A percentile compares a stretch with the other conserved stretches of the same genome.
phyloP scores from a whole-genome alignment of 768 basidiomycete species.

The Brasilioporus rufonigricans region DNA sequence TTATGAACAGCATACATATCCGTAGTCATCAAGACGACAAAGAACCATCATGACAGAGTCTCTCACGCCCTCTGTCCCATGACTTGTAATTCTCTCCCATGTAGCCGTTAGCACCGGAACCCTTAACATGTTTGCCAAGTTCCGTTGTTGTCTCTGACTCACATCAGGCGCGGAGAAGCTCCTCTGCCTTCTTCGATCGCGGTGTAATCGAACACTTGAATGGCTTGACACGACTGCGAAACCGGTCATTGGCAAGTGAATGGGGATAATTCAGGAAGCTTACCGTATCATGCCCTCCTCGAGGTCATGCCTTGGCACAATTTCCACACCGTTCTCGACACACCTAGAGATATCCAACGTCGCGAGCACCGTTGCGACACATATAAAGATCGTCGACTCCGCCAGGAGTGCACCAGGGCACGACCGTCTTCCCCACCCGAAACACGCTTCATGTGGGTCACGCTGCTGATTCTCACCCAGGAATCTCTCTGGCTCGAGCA shows the following conservation, averaged over 20 bases:
- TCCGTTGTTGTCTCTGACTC: no score
- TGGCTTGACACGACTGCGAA: not conserved
- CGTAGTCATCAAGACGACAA: no score
- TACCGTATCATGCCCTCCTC: not conserved
- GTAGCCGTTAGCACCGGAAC: no score
- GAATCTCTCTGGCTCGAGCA: constrained; percentile 9
- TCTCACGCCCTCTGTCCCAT: no score
- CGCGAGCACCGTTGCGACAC: constrained; percentile 2
- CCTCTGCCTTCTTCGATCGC: not conserved
- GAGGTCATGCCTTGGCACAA: not conserved
- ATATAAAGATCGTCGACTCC: constrained; percentile 7
- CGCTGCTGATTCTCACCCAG: constrained; percentile 1
- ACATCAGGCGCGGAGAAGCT: not conserved
- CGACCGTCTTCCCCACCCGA: constrained; percentile 13
- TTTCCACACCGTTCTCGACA: not conserved
- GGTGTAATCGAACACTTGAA: not conserved
- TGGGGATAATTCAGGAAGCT: not conserved
- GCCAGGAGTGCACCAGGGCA: constrained; percentile 8
- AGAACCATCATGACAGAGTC: no score
- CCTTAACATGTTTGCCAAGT: no score
- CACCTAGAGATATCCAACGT: constrained; percentile 6
- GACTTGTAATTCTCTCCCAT: no score
- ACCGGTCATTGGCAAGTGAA: not conserved
- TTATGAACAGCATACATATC: no score
- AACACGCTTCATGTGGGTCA: constrained; percentile 8